These are phyloP conservation scores for Daldinia grandis DNA, from an alignment of 495 filamentous ascomycete genomes.

Conservation along the genomic window DNA sequence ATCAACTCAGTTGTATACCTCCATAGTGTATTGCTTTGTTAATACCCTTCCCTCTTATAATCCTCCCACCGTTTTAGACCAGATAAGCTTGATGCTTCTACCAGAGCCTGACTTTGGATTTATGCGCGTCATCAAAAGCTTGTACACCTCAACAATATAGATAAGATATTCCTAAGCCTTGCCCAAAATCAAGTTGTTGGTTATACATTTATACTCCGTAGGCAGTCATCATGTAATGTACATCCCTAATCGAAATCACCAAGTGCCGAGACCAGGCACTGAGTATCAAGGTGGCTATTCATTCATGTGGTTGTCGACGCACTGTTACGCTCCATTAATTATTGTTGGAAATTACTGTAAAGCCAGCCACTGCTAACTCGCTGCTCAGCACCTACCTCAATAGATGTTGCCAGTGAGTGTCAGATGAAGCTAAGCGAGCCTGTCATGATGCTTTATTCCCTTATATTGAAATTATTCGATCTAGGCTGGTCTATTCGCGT, in stretches of 20 bases:
- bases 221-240: no score
- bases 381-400: not conserved
- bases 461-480: not conserved
- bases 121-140: no score
- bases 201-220: no score
- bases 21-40: no score
- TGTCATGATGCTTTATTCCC: not conserved
- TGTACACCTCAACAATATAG: no score
- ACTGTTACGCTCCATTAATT: not conserved
- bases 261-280: not conserved
- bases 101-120: no score
- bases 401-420: not conserved
- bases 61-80: not conserved
- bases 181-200: not conserved
- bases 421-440: not conserved
- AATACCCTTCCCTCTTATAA: no score
- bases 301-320: not conserved
- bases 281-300: not conserved
- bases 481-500: constrained; percentile 19
- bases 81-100: no score
- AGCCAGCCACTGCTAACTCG: not conserved
- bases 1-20: no score
- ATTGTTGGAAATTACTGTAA: not conserved
- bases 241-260: no score
- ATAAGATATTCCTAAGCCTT: not conserved